phyloP scores from a whole-genome alignment of 1,284 basidiomycete species.

The Coriolopsis trogii region DNA sequence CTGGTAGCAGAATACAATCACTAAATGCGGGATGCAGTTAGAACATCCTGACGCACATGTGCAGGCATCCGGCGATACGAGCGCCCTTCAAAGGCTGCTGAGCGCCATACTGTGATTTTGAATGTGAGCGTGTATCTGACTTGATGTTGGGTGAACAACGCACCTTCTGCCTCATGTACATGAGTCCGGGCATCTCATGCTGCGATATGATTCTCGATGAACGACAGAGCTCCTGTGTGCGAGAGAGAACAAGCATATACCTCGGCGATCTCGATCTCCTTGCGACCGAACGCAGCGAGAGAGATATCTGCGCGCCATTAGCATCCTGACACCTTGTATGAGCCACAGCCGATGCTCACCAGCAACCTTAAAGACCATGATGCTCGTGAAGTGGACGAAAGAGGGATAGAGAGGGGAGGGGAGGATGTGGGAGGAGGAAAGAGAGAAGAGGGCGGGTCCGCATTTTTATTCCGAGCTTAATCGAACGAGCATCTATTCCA shows the following conservation, averaged over 20 bases:
- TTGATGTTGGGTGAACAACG: background rate
- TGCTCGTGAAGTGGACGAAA: constrained; percentile 29
- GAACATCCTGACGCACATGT: constrained; percentile 72
- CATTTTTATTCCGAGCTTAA: constrained; percentile 36
- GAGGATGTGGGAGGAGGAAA: constrained; percentile 39
- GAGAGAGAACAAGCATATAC: constrained; percentile 30
- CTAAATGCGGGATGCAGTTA: background rate
- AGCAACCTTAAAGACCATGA: constrained; percentile 85
- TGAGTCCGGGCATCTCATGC: constrained; percentile 94
- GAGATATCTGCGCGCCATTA: constrained; percentile 73
- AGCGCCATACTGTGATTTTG: constrained; percentile 66
- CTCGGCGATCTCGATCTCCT: constrained; percentile 98
- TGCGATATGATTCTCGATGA: constrained; percentile 35
- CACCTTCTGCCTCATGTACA: constrained; percentile 88
- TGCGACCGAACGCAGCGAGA: constrained; percentile 95
- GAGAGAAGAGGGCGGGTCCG: constrained; percentile 14
- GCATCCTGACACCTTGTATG: background rate
- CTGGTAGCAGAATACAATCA: constrained; percentile 33
- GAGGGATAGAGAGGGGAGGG: constrained; percentile 31
- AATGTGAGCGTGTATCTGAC: constrained; percentile 4
- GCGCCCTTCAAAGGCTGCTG: constrained; percentile 92
- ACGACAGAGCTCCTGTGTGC: background rate
- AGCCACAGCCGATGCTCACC: constrained; percentile 46
- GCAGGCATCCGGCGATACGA: constrained; percentile 96
- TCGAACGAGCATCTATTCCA: constrained; percentile 24